These are phyloP conservation scores for Tolypocladium album DNA, from an alignment of 2,329 filamentous ascomycete genomes.

Conservation along the genomic window DNA sequence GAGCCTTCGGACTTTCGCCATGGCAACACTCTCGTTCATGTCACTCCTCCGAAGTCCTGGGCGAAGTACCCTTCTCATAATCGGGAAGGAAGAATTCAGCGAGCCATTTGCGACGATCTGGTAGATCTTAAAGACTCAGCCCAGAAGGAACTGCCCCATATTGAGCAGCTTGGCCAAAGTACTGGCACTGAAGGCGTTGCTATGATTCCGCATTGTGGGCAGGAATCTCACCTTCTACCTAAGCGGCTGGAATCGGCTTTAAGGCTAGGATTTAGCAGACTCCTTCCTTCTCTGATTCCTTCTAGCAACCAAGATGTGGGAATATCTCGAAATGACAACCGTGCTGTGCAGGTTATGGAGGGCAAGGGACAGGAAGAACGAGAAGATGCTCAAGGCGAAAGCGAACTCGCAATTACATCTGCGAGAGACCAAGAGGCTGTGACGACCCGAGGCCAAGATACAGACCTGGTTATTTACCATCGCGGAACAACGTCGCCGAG, in stretches of 20 bases:
- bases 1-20: neutral
- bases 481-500: neutral
- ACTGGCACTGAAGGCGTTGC: conserved; percentile 2
- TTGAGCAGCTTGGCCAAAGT: neutral
- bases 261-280: conserved; percentile 7
- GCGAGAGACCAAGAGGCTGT: neutral
- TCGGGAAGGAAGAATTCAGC: conserved; percentile 13
- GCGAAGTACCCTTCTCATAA: conserved; percentile 21
- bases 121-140: neutral
- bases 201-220: neutral
- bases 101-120: neutral
- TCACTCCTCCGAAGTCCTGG: conserved; percentile 20
- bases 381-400: neutral
- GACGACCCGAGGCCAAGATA: neutral
- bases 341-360: neutral
- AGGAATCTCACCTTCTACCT: conserved; percentile 14
- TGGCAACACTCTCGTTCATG: conserved; percentile 1
- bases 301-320: neutral
- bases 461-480: neutral
- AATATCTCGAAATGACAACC: neutral
- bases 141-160: neutral
- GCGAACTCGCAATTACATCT: neutral
- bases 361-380: neutral
- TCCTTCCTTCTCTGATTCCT: conserved; percentile 4
- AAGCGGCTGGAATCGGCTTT: conserved; percentile 17